Evolutionary conservation across 2,329 filamentous ascomycete species (phyloP).

Genomic region (Hymenoscyphus fructigenus): DNA sequence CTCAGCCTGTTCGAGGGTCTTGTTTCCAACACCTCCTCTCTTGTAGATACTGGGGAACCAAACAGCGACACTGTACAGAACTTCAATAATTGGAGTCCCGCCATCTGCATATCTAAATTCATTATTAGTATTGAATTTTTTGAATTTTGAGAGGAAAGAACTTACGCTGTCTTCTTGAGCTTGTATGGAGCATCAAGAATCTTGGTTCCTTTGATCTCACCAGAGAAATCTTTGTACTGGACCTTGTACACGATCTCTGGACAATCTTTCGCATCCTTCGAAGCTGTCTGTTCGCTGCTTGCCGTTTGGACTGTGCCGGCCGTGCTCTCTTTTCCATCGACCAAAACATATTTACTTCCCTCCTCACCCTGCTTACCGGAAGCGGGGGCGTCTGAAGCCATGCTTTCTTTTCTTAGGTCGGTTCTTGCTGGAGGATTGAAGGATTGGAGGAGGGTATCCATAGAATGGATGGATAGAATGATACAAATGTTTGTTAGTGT

Average conservation of each 20-base stretch:
- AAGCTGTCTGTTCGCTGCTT: constrained; percentile 16
- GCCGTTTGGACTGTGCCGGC: constrained; percentile 12
- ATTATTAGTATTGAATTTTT: background rate
- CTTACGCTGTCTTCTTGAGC: constrained; percentile 24
- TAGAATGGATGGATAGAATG: background rate
- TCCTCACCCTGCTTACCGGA: constrained; percentile 13
- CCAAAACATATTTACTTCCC: constrained; percentile 23
- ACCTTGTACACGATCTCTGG: constrained; percentile 28
- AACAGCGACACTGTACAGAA: constrained; percentile 26
- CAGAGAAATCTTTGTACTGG: constrained; percentile 26
- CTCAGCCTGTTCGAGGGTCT: constrained; percentile 15
- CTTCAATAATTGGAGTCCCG: constrained; percentile 25
- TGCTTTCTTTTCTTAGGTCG: constrained; percentile 8
- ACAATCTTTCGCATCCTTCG: constrained; percentile 22
- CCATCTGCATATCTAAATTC: constrained; percentile 20
- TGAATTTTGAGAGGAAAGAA: background rate
- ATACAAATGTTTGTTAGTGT: background rate
- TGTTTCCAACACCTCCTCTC: constrained; percentile 13
- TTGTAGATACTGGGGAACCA: constrained; percentile 28
- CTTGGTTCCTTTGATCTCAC: constrained; percentile 28
- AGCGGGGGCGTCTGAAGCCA: constrained; percentile 11
- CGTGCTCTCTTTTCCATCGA: constrained; percentile 19
- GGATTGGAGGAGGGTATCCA: background rate
- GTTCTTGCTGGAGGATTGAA: background rate
- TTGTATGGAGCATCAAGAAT: constrained; percentile 25